Evolutionary conservation across 495 filamentous ascomycete genomes (phyloP).

Genomic region (Glonium stellatum): DNA sequence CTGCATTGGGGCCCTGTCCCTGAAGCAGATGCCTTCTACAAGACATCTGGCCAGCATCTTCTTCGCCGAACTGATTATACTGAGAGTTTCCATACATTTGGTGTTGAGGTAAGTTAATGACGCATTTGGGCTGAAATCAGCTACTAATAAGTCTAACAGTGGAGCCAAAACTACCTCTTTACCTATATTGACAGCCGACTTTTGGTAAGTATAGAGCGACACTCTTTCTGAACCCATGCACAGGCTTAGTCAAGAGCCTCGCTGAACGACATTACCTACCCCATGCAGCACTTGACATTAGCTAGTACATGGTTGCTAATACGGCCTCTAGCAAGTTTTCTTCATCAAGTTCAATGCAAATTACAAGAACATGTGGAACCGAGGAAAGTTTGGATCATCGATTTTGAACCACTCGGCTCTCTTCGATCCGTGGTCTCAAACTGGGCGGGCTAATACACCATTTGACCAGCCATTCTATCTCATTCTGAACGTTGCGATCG

Average conservation of each 20-base stretch:
- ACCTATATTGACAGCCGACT: conserved; percentile 30
- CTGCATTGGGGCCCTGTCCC: conserved; percentile 29
- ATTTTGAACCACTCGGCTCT: conserved; percentile 21
- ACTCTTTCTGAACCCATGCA: too few species aligned
- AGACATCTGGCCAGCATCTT: conserved; percentile 20
- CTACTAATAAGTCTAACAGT: conserved; percentile 10
- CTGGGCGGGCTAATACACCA: conserved; percentile 19
- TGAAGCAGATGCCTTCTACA: conserved; percentile 21
- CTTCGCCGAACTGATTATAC: conserved; percentile 26
- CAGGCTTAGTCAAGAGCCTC: too few species aligned
- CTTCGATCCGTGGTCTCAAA: conserved; percentile 25
- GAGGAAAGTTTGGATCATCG: conserved; percentile 18
- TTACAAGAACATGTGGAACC: conserved; percentile 21
- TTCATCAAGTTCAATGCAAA: conserved; percentile 27
- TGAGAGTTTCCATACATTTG: conserved; percentile 27
- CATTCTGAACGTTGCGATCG: conserved; percentile 29
- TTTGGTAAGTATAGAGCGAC: conserved; percentile 10
- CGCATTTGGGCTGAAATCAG: neutral
- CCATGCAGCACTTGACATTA: neutral
- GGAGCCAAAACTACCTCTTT: conserved; percentile 30
- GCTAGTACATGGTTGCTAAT: conserved; percentile 1
- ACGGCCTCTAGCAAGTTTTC: conserved; percentile 22
- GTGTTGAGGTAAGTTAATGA: conserved; percentile 13
- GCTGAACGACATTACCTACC: neutral
- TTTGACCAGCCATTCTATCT: conserved; percentile 28